Evolutionary conservation across 2,329 filamentous ascomycete species (phyloP), one percentile per base, ranked within the genome.

Genomic region (Fusarium chaquense): DNA sequence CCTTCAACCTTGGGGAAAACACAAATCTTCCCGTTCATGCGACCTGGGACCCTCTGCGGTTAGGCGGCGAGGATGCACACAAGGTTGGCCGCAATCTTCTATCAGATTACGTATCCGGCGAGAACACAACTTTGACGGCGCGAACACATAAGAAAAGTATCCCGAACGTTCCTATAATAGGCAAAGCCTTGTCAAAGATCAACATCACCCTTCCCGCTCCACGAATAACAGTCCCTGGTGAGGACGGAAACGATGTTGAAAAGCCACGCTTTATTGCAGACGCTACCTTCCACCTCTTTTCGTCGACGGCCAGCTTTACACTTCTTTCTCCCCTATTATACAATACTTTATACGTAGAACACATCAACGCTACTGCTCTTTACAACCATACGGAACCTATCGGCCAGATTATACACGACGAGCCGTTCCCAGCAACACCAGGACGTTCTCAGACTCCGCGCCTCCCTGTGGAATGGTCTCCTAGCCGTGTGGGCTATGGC

Each of bases 21-120:
- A 86, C 87, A 2, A 87, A 91, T 68, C 77, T 97, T 4, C 73
- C 86, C 3, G 86, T 96, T 18, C 86, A 86, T 26, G 91, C 90
- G 1, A 84, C 86, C 1, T 98, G 94, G 93, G 88, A 92, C 69
- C 94, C 94, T 1, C 79, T 83, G 5, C 57, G 65, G 3, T 85
- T 87, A 62, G 87, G 89, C 38, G 93, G 92, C 12, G 73, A 83
- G n/a, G 76, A 84, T 55, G 92, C 89, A 4, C 84, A 84, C 44
- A 78, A 83, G 30, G 84, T 90, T 65, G 94, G 92, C 3, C 86
- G 88, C 55, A 87, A 94, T 47, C 82, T 98, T 22, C 80, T 98
- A 12, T 97, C 93, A 3, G 89, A 93, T 73, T 98, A 96, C 75
- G 83, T 98, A 13, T 98, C 94, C 5, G 94, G 94, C 11, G 90